Evolutionary conservation across 2,329 filamentous ascomycete species (phyloP).

Genomic region (Calonectria leucothoes): DNA sequence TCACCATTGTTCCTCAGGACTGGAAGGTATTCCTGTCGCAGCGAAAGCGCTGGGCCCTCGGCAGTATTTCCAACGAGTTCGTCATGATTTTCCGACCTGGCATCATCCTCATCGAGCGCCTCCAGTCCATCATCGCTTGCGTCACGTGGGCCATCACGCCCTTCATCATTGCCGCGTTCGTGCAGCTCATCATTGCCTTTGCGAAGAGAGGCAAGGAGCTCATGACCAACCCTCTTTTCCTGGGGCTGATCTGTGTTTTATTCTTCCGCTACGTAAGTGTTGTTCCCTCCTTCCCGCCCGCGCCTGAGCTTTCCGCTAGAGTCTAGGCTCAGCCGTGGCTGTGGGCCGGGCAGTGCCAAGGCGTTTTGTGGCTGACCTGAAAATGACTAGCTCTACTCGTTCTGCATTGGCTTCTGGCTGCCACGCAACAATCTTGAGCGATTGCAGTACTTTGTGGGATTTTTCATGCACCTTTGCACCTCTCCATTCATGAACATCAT

Average conservation of each 20-base stretch:
- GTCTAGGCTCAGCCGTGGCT: constrained; percentile 21
- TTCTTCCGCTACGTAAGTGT: constrained; percentile 54
- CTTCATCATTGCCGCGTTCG: constrained; percentile 56
- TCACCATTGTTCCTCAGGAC: constrained; percentile 57
- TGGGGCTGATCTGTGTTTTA: constrained; percentile 51
- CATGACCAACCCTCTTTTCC: constrained; percentile 49
- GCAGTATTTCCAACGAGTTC: constrained; percentile 61
- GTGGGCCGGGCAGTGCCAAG: neutral
- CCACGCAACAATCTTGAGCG: constrained; percentile 53
- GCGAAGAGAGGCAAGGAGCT: constrained; percentile 46
- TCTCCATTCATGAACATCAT: constrained; percentile 58
- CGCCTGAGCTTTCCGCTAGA: constrained; percentile 1
- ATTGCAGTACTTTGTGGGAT: constrained; percentile 53
- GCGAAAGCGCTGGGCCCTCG: constrained; percentile 61
- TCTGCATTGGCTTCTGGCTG: constrained; percentile 56
- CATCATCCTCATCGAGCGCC: constrained; percentile 55
- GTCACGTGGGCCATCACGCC: constrained; percentile 59
- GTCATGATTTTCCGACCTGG: constrained; percentile 59
- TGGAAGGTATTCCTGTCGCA: constrained; percentile 61
- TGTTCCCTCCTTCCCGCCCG: neutral
- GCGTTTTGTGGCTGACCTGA: constrained; percentile 23
- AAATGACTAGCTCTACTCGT: constrained; percentile 51
- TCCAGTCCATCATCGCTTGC: constrained; percentile 59
- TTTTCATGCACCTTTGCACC: constrained; percentile 49
- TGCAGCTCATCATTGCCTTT: constrained; percentile 50